Conservation (phyloP, 225 moss, liverwort and hornwort genomes). For the Straminergon stramineum region DNA sequence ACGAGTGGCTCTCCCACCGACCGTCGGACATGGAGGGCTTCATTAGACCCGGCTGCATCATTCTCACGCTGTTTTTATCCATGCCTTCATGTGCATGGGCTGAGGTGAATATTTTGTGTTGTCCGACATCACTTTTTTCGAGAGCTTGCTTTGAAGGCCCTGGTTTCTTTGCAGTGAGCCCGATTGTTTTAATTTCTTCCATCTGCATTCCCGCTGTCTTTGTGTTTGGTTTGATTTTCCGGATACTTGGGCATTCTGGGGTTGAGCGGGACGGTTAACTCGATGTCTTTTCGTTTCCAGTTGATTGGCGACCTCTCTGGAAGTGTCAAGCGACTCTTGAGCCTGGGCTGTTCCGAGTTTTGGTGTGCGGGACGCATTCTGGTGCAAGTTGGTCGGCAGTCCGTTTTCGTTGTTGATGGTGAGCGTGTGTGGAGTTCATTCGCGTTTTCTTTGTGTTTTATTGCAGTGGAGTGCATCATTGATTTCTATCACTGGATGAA, state of each 20-base stretch:
- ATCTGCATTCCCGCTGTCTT: neutral
- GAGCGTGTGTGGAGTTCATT: neutral
- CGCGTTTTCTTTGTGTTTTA: neutral
- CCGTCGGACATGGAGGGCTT: slow-evolving; percentile 94
- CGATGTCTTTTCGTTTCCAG: neutral
- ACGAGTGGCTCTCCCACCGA: slow-evolving; percentile 75
- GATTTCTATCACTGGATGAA: neutral
- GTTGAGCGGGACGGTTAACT: neutral
- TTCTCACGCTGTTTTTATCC: slow-evolving; percentile 64
- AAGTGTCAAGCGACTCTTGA: slow-evolving; percentile 47
- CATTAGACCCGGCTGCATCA: slow-evolving; percentile 85
- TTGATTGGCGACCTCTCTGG: slow-evolving; percentile 40
- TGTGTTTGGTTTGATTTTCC: neutral
- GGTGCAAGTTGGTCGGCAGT: slow-evolving; percentile 66
- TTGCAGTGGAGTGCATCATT: neutral
- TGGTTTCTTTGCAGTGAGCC: neutral
- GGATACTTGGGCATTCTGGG: too few relatives aligned
- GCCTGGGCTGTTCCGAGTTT: slow-evolving; percentile 28
- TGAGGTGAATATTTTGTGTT: slow-evolving; percentile 13
- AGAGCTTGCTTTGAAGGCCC: neutral
- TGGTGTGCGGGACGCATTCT: slow-evolving; percentile 79
- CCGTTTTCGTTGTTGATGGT: slow-evolving; percentile 64
- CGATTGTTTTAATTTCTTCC: too few relatives aligned
- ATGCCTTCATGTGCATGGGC: slow-evolving; percentile 59
- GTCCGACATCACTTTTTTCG: neutral